These are phyloP conservation scores for Solanum acaule DNA, from an alignment of 257 asterid species.

Conservation along the genomic window DNA sequence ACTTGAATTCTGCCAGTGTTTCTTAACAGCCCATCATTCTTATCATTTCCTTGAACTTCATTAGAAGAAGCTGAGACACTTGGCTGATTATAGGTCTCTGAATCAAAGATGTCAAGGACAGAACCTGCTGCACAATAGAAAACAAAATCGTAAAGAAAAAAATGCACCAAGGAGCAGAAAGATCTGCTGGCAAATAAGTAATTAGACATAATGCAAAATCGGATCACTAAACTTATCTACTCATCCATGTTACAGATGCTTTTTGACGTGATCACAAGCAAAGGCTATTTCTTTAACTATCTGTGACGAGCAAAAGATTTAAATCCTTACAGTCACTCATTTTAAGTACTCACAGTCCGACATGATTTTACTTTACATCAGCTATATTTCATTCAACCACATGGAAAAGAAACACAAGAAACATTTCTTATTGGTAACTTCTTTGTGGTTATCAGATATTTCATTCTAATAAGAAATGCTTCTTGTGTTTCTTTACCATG, in stretches of 20 bases:
- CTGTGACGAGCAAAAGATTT: background rate
- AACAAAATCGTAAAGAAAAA: background rate
- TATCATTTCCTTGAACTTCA: conserved; percentile 11
- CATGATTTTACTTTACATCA: background rate
- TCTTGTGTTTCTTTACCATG: background rate
- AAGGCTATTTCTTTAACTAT: background rate
- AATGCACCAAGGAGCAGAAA: background rate
- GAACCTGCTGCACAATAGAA: conserved; percentile 14
- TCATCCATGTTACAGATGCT: background rate
- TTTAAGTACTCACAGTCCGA: background rate
- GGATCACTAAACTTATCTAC: background rate
- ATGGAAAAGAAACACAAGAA: background rate
- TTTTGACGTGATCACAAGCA: background rate
- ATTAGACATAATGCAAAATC: background rate
- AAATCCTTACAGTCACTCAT: background rate
- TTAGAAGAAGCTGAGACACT: conserved; percentile 13
- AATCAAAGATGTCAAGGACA: conserved; percentile 13
- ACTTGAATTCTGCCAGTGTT: conserved; percentile 17
- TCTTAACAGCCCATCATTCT: conserved; percentile 4
- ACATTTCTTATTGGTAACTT: background rate
- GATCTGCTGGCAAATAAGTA: background rate
- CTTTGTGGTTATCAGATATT: background rate
- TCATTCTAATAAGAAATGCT: background rate
- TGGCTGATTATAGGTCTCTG: conserved; percentile 7
- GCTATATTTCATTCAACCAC: background rate